Conservation (phyloP, 1,139 yeast genomes). For the Kodamaea arcana region DNA sequence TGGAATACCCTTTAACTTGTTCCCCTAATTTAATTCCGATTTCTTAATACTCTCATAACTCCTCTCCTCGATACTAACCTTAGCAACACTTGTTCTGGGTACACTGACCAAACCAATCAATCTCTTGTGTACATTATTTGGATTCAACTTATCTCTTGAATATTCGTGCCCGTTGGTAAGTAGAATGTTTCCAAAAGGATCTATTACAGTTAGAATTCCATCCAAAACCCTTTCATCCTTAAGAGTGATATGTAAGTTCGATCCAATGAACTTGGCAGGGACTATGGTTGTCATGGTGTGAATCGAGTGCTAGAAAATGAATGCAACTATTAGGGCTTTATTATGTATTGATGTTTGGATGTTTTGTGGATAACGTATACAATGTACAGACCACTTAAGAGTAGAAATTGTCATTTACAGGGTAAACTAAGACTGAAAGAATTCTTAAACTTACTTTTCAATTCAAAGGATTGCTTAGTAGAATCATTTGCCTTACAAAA, state of each 20-base stretch:
- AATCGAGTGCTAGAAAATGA: too few species aligned
- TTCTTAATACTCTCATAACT: neutral
- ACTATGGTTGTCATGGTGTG: conserved; percentile 2
- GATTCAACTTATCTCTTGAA: conserved; percentile 25
- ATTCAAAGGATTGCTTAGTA: neutral
- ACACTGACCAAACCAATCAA: conserved; percentile 46
- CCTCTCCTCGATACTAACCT: conserved; percentile 20
- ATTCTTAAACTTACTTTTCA: too few species aligned
- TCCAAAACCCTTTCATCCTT: conserved; percentile 32
- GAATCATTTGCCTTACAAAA: neutral
- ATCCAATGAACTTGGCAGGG: conserved; percentile 33
- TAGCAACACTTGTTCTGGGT: conserved; percentile 30
- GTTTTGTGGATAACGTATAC: too few species aligned
- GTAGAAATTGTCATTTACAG: too few species aligned
- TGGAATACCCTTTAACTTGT: too few species aligned
- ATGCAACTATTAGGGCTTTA: too few species aligned
- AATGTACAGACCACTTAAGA: too few species aligned
- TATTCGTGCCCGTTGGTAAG: conserved; percentile 35
- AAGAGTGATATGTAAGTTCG: conserved; percentile 25
- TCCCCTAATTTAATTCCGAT: neutral
- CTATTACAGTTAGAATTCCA: conserved; percentile 41
- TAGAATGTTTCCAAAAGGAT: conserved; percentile 44
- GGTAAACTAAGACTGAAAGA: too few species aligned
- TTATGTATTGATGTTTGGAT: neutral
- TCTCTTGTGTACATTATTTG: conserved; percentile 23